Conservation (phyloP, 148 eudicot species). For the Arbutus unedo region DNA sequence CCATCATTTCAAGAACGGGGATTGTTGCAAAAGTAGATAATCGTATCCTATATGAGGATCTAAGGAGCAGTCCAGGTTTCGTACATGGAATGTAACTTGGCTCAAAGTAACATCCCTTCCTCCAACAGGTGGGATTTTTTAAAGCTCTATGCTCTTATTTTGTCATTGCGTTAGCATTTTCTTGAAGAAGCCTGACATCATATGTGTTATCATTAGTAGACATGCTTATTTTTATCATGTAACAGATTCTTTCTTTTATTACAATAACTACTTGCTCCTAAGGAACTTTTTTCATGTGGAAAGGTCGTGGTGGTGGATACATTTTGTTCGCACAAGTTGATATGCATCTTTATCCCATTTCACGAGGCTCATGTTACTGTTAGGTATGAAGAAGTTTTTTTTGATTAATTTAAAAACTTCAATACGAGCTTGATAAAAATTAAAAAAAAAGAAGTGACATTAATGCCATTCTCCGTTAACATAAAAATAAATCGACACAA, state of each 20-base stretch:
- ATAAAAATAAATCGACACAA: too few species aligned
- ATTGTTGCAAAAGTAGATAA: background rate
- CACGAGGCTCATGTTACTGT: too few species aligned
- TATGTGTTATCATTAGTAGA: background rate
- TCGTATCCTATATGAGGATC: background rate
- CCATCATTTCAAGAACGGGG: constrained; percentile 56
- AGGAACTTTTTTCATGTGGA: background rate
- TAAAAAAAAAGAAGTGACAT: too few species aligned
- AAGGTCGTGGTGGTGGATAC: background rate
- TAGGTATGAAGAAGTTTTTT: too few species aligned
- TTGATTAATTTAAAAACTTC: too few species aligned
- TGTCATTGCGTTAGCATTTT: constrained; percentile 1
- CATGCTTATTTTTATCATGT: background rate
- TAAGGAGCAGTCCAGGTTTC: background rate
- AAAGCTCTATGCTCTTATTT: background rate
- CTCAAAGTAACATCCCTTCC: background rate
- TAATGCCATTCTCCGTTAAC: too few species aligned
- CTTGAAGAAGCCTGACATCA: background rate
- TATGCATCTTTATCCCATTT: too few species aligned
- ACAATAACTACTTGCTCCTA: background rate
- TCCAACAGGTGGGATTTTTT: background rate
- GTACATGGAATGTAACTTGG: background rate
- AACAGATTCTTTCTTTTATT: too few species aligned
- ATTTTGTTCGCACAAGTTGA: too few species aligned
- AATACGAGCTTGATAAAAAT: too few species aligned